A percentile compares a stretch with the other conserved stretches of the same genome.
Conservation (phyloP, 2,329 filamentous ascomycete species). For the Bipolaris sorokiniana region DNA sequence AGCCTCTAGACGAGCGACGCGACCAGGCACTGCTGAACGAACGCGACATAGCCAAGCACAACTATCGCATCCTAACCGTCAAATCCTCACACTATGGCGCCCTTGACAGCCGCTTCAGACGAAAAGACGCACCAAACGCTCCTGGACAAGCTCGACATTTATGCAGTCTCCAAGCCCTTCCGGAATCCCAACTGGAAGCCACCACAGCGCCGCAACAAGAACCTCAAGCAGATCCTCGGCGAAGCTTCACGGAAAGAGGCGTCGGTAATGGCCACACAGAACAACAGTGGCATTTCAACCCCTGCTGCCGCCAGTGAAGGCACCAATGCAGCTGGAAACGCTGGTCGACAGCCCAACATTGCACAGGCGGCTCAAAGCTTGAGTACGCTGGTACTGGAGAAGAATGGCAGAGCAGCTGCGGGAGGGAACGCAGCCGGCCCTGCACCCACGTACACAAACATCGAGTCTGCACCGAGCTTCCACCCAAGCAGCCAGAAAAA, state of each 20-base stretch:
- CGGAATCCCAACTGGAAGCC: conserved; percentile 90
- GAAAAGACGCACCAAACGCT: conserved; percentile 81
- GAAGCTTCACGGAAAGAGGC: conserved; percentile 88
- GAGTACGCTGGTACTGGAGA: conserved; percentile 87
- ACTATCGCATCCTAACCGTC: not conserved
- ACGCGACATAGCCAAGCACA: not conserved
- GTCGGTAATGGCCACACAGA: conserved; percentile 82
- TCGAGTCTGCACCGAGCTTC: conserved; percentile 90
- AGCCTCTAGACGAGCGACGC: conserved; percentile 1
- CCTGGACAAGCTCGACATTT: conserved; percentile 90
- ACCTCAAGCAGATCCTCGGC: conserved; percentile 93
- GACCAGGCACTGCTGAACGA: not conserved
- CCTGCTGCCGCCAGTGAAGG: conserved; percentile 52
- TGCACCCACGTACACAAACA: conserved; percentile 88
- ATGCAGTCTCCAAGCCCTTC: conserved; percentile 84
- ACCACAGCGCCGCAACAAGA: conserved; percentile 96
- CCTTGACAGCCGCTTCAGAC: conserved; percentile 72
- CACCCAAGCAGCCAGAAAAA: conserved; percentile 77
- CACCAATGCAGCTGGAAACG: conserved; percentile 65
- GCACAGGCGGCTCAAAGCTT: conserved; percentile 87
- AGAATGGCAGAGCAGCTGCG: conserved; percentile 60
- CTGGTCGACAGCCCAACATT: conserved; percentile 68
- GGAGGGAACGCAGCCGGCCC: conserved; percentile 58
- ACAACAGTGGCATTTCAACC: conserved; percentile 80
- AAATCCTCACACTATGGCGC: conserved; percentile 54